A percentile compares a stretch with the other conserved stretches of the same genome.
These are phyloP conservation scores for Bimuria novae-zelandiae DNA, from an alignment of 2,329 filamentous ascomycete species.

Conservation along the genomic window DNA sequence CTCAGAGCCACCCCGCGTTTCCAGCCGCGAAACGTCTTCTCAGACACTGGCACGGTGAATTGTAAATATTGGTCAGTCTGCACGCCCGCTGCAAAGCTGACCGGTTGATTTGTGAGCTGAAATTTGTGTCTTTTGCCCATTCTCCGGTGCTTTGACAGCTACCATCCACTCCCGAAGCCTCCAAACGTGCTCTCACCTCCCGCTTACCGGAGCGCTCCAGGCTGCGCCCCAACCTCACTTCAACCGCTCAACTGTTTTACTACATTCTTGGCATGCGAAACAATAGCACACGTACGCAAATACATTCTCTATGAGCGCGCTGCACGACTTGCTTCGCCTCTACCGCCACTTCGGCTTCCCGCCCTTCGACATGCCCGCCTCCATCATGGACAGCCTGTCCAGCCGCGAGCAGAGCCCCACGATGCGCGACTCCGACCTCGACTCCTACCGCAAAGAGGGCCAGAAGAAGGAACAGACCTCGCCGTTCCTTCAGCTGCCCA, in stretches of 20 bases:
- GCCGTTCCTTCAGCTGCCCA: constrained; percentile 36
- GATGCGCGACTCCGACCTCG: constrained; percentile 26
- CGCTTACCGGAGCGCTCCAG: not conserved
- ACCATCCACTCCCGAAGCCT: not conserved
- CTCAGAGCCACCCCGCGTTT: not conserved
- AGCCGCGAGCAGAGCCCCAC: constrained; percentile 33
- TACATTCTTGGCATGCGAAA: not conserved
- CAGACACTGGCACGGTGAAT: not conserved
- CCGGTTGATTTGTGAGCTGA: too few species aligned
- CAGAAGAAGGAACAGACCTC: constrained; percentile 25
- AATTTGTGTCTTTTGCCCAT: too few species aligned
- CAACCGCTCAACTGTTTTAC: not conserved
- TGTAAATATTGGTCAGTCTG: too few species aligned
- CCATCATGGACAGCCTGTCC: constrained; percentile 12
- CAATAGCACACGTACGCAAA: not conserved
- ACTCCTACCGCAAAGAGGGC: constrained; percentile 19
- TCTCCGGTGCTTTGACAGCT: not conserved
- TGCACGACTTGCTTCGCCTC: constrained; percentile 8
- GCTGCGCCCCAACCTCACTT: not conserved
- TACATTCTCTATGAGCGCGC: constrained; percentile 2
- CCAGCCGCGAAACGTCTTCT: not conserved
- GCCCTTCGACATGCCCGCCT: constrained; percentile 28
- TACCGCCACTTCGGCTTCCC: constrained; percentile 2
- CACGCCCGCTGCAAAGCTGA: too few species aligned
- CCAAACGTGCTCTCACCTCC: not conserved